Conservation (phyloP, 208 protist species). For the Crithidia brevicula region DNA sequence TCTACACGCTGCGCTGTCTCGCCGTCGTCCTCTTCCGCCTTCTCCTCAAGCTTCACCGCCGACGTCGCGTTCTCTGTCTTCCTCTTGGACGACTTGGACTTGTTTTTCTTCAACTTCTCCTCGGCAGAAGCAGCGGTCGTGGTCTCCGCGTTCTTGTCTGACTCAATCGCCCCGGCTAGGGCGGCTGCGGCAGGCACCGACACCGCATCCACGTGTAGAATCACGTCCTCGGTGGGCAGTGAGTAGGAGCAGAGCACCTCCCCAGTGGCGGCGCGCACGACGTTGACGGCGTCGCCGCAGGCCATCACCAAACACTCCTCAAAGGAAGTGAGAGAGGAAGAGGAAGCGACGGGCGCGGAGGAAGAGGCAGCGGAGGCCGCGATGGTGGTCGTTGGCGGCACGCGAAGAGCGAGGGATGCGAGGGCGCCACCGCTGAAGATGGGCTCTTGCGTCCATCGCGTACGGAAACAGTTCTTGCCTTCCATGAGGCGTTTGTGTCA, state of each 20-base stretch:
- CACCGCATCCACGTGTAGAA: conserved; percentile 83
- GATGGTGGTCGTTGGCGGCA: conserved; percentile 1
- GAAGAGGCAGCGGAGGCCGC: not conserved
- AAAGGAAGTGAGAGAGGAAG: not conserved
- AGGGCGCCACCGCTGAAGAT: conserved; percentile 88
- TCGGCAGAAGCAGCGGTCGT: not conserved
- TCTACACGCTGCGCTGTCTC: no score
- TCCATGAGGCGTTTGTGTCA: conserved; percentile 49
- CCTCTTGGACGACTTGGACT: conserved; percentile 1
- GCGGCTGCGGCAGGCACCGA: conserved; percentile 38
- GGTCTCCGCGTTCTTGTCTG: no score
- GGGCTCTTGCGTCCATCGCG: conserved; percentile 80
- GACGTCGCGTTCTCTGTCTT: conserved; percentile 1
- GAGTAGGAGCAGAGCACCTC: conserved; percentile 72
- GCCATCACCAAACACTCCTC: conserved; percentile 72
- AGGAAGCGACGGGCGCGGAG: not conserved
- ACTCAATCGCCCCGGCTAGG: no score
- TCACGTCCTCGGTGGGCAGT: conserved; percentile 83
- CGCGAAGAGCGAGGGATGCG: conserved; percentile 56
- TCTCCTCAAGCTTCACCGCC: conserved; percentile 15
- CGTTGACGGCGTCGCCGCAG: conserved; percentile 87
- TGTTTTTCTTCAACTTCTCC: no score
- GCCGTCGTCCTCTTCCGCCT: conserved; percentile 1
- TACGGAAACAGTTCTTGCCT: conserved; percentile 90
- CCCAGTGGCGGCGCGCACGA: conserved; percentile 58